Evolutionary conservation across 108 stramenopile genomes (phyloP), one percentile per base, ranked within the genome.

Genomic region (Nitzschia sp.): DNA sequence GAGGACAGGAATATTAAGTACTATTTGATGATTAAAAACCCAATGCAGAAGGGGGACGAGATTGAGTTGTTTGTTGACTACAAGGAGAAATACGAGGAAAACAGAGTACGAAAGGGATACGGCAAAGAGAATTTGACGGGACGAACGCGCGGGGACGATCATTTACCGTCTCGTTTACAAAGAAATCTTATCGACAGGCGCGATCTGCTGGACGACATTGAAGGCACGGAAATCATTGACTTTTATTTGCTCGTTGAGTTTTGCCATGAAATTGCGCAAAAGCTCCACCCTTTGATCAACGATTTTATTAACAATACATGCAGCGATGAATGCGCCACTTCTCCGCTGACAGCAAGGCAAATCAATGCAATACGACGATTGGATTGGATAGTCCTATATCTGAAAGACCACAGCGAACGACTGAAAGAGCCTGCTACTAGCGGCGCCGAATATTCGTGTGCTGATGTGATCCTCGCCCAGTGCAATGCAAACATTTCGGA

Each of bases 31-130:
- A 79, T 83, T 45, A 61, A 83, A 13, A 31, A 73, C 25, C 75
- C 79, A 11, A 78, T 91, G 79, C 67, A 80, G 47, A 68, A 71
- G 53, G 87, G 85, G 8, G 85, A 88, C 38, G 61, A 67, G 0
- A 80, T 92, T 9, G 88, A 89, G 62, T 67, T 91, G 3, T 72
- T 93, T 6, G 80, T 80, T 3, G 61, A 88, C 32, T 93, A 93
- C 60, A 47, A 58, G n/a, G 59, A 78, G 0, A 32, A 23, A n/a
- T 93, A 93, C 48, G 89, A 93, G 52, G 48, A 61, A 3, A 63
- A 73, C 16, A 69, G 92, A 32, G 89, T 84, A 57, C 46, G 92
- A 17, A 82, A 93, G 57, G 92, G 92, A 26, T 93, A 93, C 54
- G 92, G 89, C 25, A 45, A 66, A 29, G 63, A 31, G 26, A 89